Evolutionary conservation across 371 early-diverging fungal genomes (phyloP), one percentile per base, ranked within the genome.

Genomic region (Mucor saturninus): DNA sequence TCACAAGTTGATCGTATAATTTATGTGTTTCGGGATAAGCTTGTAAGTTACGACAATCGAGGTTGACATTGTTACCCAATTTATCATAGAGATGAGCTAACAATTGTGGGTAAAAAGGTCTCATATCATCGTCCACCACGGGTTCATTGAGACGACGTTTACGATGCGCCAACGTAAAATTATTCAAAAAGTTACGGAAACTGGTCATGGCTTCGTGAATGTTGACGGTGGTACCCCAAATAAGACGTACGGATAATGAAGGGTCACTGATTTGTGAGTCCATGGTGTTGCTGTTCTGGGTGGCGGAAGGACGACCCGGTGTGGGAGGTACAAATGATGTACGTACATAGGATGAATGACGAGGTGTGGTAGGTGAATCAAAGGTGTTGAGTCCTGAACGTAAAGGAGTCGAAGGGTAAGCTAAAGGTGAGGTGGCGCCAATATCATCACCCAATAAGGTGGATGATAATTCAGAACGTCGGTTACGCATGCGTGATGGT

Each of bases 191-290:
- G 64, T 95, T 89, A 51, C 89, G 83, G 81, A 99, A 99, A 29
- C 83, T 75, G n/a, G 78, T 75, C 79, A 93, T 94, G 45, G 92
- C 91, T 49, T 97, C 96, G 48, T 95, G 88, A 49, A 99, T 91
- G 67, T 95, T 94, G 67, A 99, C 91, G 7, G 94, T 95, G 0
- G 99, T 99, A 48, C 99, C 99, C 99, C 99, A 99, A 62, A 99
- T 97, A 59, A 94, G 79, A 53, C 89, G 86, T 13, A 69, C 71
- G 11, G 75, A 59, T 43, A 73, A 42, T 2, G 87, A 76, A 40
- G 80, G 83, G 45, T 83, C 83, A 4, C 67, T 60, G 15, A 76
- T 79, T 64, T 81, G 78, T 1, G 76, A 69, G 37, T 76, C 78
- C n/a, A 58, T 42, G 0, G 4, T 8, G n/a, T n/a, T 43, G 1